Conservation (phyloP, 768 basidiomycete genomes). For the Suillus luteus region DNA sequence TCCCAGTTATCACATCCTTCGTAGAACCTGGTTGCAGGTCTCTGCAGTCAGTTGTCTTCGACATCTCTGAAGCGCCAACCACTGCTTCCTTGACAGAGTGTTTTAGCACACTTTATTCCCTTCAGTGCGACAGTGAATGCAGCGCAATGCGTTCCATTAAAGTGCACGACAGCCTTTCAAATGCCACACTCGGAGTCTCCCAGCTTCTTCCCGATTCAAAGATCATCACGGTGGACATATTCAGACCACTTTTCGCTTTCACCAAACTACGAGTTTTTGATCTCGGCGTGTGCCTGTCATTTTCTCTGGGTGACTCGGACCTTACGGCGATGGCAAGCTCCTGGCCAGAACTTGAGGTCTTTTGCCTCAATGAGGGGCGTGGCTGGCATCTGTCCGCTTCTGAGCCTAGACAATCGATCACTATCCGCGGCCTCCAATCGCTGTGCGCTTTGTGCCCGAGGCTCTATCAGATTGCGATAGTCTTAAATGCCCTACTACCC, state of each 20-base stretch:
- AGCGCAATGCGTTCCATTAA: background rate
- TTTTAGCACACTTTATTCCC: background rate
- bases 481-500: slow-evolving; percentile 4
- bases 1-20: background rate
- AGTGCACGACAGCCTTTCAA: background rate
- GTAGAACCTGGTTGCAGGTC: slow-evolving; percentile 1
- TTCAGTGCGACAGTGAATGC: background rate
- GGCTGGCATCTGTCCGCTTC: background rate
- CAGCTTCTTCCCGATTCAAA: slow-evolving; percentile 3
- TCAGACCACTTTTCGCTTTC: slow-evolving; percentile 8
- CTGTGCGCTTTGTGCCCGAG: slow-evolving; percentile 7
- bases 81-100: slow-evolving; percentile 4
- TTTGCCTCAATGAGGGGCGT: slow-evolving; percentile 4
- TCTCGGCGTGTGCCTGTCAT: slow-evolving; percentile 9
- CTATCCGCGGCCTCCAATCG: slow-evolving; percentile 2
- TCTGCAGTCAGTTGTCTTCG: slow-evolving; percentile 4
- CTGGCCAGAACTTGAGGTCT: slow-evolving; percentile 9
- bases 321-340: slow-evolving; percentile 5
- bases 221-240: background rate
- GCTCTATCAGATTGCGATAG: slow-evolving; percentile 4
- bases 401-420: background rate
- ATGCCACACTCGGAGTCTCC: background rate
- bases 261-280: slow-evolving; percentile 5
- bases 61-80: slow-evolving; percentile 7
- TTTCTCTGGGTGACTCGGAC: slow-evolving; percentile 4